A percentile compares a stretch with the other conserved stretches of the same genome.
Evolutionary conservation across 1,284 basidiomycete genomes (phyloP).

Genomic region (Polyporus tsugae): DNA sequence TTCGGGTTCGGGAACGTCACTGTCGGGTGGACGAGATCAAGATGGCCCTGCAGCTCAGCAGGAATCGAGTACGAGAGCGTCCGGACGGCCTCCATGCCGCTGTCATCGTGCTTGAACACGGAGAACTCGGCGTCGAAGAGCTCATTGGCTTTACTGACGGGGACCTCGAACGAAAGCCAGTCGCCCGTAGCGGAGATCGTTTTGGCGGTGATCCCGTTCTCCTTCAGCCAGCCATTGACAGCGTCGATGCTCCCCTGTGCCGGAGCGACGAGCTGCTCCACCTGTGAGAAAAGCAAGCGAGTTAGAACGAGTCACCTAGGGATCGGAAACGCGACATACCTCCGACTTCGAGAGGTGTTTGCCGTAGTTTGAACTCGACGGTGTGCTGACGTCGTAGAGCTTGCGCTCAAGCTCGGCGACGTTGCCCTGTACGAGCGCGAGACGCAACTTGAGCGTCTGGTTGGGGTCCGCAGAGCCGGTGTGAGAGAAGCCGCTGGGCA

Average conservation of each 20-base stretch:
- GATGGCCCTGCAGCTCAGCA: constrained; percentile 44
- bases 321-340: constrained; percentile 30
- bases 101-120: constrained; percentile 46
- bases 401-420: constrained; percentile 45
- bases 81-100: constrained; percentile 43
- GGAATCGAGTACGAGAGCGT: constrained; percentile 56
- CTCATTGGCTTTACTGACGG: constrained; percentile 48
- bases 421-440: constrained; percentile 46
- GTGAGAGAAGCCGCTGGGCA: constrained; percentile 42
- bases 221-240: constrained; percentile 48
- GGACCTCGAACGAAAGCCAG: constrained; percentile 49
- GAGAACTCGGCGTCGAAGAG: constrained; percentile 51
- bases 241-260: constrained; percentile 43
- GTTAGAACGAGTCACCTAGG: not conserved
- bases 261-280: constrained; percentile 49
- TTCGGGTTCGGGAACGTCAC: constrained; percentile 41
- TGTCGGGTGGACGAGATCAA: constrained; percentile 53
- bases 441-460: constrained; percentile 41
- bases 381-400: constrained; percentile 47
- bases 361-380: constrained; percentile 44
- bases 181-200: constrained; percentile 47
- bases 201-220: constrained; percentile 44
- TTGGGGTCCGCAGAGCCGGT: constrained; percentile 39
- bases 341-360: constrained; percentile 45
- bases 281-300: constrained; percentile 33